Conservation (phyloP, 306 rosid species). For the Glycine latifolia region DNA sequence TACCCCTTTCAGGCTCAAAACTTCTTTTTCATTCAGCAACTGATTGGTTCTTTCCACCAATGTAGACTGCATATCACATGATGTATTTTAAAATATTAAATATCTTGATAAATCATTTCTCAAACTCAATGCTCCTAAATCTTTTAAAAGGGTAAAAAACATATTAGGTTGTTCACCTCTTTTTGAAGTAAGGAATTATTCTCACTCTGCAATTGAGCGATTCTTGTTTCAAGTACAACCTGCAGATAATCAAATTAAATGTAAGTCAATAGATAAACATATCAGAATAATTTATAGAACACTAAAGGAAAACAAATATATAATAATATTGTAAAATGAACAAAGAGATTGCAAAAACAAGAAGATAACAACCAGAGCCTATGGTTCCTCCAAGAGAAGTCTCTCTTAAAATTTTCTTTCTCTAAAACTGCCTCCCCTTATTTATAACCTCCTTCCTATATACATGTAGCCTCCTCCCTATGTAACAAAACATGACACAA, state of each 20-base stretch:
- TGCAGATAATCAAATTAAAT: conserved; percentile 45
- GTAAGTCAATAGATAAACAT: no score
- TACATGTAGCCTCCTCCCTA: no score
- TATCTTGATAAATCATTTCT: conserved; percentile 41
- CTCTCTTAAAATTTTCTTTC: no score
- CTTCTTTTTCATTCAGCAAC: conserved; percentile 57
- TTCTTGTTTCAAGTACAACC: conserved; percentile 65
- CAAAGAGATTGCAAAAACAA: no score
- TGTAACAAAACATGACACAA: no score
- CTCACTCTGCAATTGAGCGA: conserved; percentile 62
- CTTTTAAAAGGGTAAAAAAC: not conserved
- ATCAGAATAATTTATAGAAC: no score
- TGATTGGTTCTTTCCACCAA: conserved; percentile 55
- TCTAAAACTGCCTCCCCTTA: no score
- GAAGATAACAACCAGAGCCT: no score
- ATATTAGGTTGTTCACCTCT: conserved; percentile 55
- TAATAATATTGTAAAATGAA: no score
- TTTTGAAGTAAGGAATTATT: conserved; percentile 63
- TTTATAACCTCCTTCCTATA: no score
- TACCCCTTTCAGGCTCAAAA: conserved; percentile 56
- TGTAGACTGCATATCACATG: conserved; percentile 56
- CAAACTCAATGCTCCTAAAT: conserved; percentile 22
- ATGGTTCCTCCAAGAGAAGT: no score
- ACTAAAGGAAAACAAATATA: no score
- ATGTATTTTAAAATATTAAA: conserved; percentile 43